Evolutionary conservation across 805 yeast genomes (phyloP).

Genomic region (Phaffomyces opuntiae): DNA sequence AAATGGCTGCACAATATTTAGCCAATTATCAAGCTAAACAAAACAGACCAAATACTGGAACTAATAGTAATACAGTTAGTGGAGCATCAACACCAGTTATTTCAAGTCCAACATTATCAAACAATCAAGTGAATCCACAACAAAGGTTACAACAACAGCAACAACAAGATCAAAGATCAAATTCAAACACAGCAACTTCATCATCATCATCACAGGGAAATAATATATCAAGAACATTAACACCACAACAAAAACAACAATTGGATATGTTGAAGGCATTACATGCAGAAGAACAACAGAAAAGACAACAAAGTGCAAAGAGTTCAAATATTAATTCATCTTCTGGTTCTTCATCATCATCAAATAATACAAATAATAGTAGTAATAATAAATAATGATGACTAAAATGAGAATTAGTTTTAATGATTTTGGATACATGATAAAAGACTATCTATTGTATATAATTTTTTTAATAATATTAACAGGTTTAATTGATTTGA

Average conservation of each 20-base stretch:
- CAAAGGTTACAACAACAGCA: constrained; percentile 21
- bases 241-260: constrained; percentile 26
- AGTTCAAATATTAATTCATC: too few species aligned
- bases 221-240: constrained; percentile 8
- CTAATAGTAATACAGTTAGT: too few species aligned
- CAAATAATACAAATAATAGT: background rate
- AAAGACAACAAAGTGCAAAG: constrained; percentile 13
- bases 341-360: background rate
- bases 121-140: background rate
- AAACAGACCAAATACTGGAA: constrained; percentile 21
- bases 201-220: constrained; percentile 8
- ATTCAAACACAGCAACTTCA: constrained; percentile 20
- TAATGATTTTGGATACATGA: too few species aligned
- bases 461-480: too few species aligned
- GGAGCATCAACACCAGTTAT: background rate
- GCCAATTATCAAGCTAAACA: constrained; percentile 45
- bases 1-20: constrained; percentile 58
- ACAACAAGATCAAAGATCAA: constrained; percentile 27
- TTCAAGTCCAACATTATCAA: background rate
- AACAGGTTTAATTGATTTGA: too few species aligned
- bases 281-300: constrained; percentile 22
- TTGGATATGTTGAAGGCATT: constrained; percentile 20
- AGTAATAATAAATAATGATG: too few species aligned
- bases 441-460: too few species aligned
- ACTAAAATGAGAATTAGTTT: too few species aligned